Percentiles rank a stretch among this genome's conserved stretches.
These are phyloP conservation scores for Thraustotheca clavata DNA, from an alignment of 352 stramenopile genomes.

Conservation along the genomic window DNA sequence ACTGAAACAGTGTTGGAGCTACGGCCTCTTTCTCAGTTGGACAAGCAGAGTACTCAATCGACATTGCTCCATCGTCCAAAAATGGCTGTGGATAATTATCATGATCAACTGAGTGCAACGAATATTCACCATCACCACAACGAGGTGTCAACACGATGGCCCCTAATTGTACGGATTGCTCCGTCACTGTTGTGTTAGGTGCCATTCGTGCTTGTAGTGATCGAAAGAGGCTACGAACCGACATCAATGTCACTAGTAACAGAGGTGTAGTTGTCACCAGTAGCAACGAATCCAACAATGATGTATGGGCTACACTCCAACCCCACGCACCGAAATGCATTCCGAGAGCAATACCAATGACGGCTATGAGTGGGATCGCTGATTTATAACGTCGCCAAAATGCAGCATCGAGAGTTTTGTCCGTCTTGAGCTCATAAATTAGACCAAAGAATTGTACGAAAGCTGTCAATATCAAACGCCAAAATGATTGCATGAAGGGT, in stretches of 20 bases:
- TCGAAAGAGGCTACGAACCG: not conserved
- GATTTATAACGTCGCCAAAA: constrained; percentile 5
- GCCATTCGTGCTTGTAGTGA: not conserved
- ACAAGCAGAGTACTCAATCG: not conserved
- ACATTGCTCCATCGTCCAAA: not conserved
- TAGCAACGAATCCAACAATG: constrained; percentile 9
- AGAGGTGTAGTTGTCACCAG: constrained; percentile 10
- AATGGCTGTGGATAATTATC: not conserved
- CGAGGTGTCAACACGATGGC: no score
- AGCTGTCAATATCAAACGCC: constrained; percentile 3
- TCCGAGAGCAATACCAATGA: not conserved
- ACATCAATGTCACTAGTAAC: constrained; percentile 2
- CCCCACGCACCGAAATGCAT: constrained; percentile 16
- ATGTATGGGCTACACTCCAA: constrained; percentile 17
- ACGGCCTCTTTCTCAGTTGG: not conserved
- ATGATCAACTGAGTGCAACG: not conserved
- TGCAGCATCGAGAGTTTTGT: not conserved
- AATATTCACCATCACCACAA: no score
- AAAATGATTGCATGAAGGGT: constrained; percentile 13
- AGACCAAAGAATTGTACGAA: constrained; percentile 8
- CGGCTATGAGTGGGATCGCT: not conserved
- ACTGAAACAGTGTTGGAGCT: constrained; percentile 2
- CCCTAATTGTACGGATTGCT: no score
- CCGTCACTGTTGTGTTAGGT: no score
- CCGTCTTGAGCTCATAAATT: constrained; percentile 10